These are phyloP conservation scores for Ilyonectria mors-panacis DNA, from an alignment of 2,329 filamentous ascomycete species.

Conservation along the genomic window DNA sequence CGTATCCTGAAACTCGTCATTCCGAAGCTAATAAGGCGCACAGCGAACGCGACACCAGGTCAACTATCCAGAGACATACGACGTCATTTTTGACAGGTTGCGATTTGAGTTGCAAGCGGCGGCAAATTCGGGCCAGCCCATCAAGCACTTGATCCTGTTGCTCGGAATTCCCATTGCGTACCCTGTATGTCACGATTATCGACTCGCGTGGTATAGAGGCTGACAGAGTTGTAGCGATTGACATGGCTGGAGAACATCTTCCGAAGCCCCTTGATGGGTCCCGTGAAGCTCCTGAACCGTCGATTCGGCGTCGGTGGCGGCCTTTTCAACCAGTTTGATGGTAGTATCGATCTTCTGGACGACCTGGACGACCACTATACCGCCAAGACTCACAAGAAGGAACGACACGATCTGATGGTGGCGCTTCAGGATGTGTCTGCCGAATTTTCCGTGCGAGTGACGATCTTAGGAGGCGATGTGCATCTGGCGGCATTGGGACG, in stretches of 20 bases:
- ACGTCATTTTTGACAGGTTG: constrained; percentile 84
- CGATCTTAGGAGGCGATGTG: constrained; percentile 94
- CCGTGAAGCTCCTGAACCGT: constrained; percentile 90
- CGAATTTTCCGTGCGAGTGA: constrained; percentile 90
- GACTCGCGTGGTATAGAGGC: neutral
- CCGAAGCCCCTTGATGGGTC: constrained; percentile 86
- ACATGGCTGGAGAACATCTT: constrained; percentile 98
- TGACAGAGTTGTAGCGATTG: constrained; percentile 70
- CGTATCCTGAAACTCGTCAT: neutral
- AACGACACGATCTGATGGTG: constrained; percentile 84
- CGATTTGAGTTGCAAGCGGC: constrained; percentile 80
- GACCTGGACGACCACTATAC: constrained; percentile 98
- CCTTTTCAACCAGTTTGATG: constrained; percentile 95
- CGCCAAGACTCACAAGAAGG: constrained; percentile 89
- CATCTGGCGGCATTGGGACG: constrained; percentile 92
- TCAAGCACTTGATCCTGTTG: constrained; percentile 89
- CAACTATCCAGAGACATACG: constrained; percentile 94
- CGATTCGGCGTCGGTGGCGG: constrained; percentile 88
- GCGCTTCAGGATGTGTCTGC: constrained; percentile 87
- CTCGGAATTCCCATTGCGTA: constrained; percentile 91
- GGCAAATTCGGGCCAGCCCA: constrained; percentile 78
- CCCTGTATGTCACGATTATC: constrained; percentile 69
- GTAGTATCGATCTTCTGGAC: constrained; percentile 91
- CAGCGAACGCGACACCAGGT: constrained; percentile 90
- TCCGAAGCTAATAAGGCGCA: constrained; percentile 59